These are phyloP conservation scores for Lycium ferocissimum DNA, from an alignment of 257 asterid genomes.

Conservation along the genomic window DNA sequence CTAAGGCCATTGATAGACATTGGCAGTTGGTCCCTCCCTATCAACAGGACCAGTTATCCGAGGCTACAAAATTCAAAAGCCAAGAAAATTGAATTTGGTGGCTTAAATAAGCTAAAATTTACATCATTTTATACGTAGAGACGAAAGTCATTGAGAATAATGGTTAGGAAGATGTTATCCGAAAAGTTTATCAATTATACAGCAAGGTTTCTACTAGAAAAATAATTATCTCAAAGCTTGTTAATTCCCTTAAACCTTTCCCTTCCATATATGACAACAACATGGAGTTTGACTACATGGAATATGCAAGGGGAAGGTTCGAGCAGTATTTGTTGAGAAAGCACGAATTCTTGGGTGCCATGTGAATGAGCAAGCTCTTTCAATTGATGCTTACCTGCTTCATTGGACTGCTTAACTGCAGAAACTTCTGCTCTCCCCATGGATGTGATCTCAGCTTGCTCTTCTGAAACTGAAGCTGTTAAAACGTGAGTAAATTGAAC, in stretches of 20 bases:
- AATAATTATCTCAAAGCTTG: too few relatives aligned
- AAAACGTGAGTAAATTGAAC: constrained; percentile 35
- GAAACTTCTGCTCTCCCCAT: constrained; percentile 16
- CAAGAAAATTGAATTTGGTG: too few relatives aligned
- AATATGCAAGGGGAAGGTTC: constrained; percentile 87
- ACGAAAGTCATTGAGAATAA: too few relatives aligned
- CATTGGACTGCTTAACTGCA: constrained; percentile 34
- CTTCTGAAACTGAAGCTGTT: constrained; percentile 35
- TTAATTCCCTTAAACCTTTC: too few relatives aligned
- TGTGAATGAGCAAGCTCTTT: constrained; percentile 28
- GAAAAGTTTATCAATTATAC: too few relatives aligned
- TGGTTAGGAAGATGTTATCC: too few relatives aligned
- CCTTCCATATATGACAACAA: constrained; percentile 55
- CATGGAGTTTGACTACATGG: constrained; percentile 81
- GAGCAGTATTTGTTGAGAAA: constrained; percentile 77
- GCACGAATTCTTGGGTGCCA: constrained; percentile 40
- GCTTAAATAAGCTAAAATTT: too few relatives aligned
- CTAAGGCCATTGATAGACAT: constrained; percentile 23
- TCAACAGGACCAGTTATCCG: too few relatives aligned
- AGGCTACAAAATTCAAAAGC: too few relatives aligned
- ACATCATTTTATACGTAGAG: too few relatives aligned
- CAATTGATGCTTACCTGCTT: constrained; percentile 24
- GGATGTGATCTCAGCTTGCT: constrained; percentile 27
- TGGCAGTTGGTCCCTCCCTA: too few relatives aligned
- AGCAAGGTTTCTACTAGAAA: too few relatives aligned